Evolutionary conservation across 2,329 filamentous ascomycete species (phyloP).

Genomic region (Pseudocercospora pini-densiflorae): DNA sequence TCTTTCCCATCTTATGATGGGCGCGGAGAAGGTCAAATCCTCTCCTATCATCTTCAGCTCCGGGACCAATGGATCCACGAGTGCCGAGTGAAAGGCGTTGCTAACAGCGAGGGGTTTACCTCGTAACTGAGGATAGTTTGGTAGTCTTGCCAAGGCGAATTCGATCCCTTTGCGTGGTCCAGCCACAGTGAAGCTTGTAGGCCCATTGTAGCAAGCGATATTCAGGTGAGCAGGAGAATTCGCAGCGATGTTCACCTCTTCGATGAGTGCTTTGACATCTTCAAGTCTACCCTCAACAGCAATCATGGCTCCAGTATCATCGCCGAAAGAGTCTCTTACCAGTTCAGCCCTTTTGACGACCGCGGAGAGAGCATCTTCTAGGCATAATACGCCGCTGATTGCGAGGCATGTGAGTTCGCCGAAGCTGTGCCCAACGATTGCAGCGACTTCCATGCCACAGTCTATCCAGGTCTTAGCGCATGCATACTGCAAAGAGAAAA

Average conservation of each 20-base stretch:
- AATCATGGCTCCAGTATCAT: slow-evolving; percentile 23
- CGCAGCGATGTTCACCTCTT: not conserved
- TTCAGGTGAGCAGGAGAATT: not conserved
- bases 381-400: slow-evolving; percentile 14
- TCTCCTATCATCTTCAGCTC: too few relatives aligned
- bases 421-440: slow-evolving; percentile 23
- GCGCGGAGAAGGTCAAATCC: too few relatives aligned
- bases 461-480: slow-evolving; percentile 22
- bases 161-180: not conserved
- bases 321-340: slow-evolving; percentile 11
- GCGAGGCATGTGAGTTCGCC: slow-evolving; percentile 20
- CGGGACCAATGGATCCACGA: too few relatives aligned
- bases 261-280: not conserved
- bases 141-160: not conserved
- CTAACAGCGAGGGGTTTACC: slow-evolving; percentile 21
- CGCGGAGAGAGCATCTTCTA: slow-evolving; percentile 17
- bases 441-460: slow-evolving; percentile 14
- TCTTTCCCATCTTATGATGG: too few relatives aligned
- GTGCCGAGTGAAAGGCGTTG: slow-evolving; percentile 8
- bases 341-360: slow-evolving; percentile 15
- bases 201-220: slow-evolving; percentile 28
- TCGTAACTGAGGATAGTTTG: not conserved
- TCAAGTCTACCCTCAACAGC: slow-evolving; percentile 13
- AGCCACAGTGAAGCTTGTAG: slow-evolving; percentile 13
- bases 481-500: slow-evolving; percentile 24